Evolutionary conservation across 495 filamentous ascomycete genomes (phyloP).

Genomic region (Aspergillus nidulans): DNA sequence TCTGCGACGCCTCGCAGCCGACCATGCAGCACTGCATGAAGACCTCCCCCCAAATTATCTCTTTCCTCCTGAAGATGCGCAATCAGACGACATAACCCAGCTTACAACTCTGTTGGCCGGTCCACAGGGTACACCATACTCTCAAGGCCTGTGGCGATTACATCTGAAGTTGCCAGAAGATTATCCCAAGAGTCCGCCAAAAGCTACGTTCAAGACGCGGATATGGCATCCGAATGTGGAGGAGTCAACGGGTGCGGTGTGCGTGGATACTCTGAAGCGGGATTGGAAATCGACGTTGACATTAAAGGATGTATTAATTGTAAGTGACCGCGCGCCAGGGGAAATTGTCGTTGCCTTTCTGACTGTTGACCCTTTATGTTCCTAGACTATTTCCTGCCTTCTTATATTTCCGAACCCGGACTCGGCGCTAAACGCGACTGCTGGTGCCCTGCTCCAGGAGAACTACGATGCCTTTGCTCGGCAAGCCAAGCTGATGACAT

Average conservation of each 20-base stretch:
- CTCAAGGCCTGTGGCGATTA: conserved; percentile 55
- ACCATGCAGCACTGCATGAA: conserved; percentile 58
- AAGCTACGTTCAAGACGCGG: conserved; percentile 60
- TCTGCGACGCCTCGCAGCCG: conserved; percentile 60
- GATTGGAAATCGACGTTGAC: conserved; percentile 62
- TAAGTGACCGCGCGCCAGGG: conserved; percentile 26
- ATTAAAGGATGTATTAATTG: conserved; percentile 58
- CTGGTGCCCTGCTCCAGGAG: conserved; percentile 58
- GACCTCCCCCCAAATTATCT: conserved; percentile 66
- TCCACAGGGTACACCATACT: conserved; percentile 61
- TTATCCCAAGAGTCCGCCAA: conserved; percentile 63
- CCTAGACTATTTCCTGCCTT: conserved; percentile 62
- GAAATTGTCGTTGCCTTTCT: neutral
- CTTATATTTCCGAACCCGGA: conserved; percentile 71
- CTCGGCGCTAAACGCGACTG: conserved; percentile 63
- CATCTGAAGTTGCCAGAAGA: conserved; percentile 59
- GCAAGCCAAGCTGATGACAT: conserved; percentile 62
- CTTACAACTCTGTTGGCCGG: conserved; percentile 58
- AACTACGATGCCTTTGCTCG: conserved; percentile 58
- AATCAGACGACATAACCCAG: conserved; percentile 55
- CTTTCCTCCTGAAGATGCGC: conserved; percentile 41
- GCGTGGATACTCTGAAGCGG: conserved; percentile 68
- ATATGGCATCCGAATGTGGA: conserved; percentile 76
- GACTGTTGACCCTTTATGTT: neutral
- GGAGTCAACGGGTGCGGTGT: conserved; percentile 59